Conservation (phyloP, 257 asterid species). For the Handroanthus guayacan region DNA sequence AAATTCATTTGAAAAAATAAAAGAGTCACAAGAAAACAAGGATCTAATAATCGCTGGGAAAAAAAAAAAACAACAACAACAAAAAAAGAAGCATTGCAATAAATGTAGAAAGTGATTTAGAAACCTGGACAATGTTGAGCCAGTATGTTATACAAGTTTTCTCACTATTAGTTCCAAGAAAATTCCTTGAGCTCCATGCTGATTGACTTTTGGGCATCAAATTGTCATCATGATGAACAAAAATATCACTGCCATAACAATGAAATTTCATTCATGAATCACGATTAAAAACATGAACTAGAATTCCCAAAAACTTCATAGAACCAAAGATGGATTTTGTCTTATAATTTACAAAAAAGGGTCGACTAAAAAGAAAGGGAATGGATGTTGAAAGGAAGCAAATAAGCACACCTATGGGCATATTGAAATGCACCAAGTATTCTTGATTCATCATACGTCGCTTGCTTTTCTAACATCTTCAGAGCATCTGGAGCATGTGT, state of each 20-base stretch:
- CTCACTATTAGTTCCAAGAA: constrained; percentile 59
- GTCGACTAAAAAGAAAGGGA: not conserved
- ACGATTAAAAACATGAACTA: too few species aligned
- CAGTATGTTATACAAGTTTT: constrained; percentile 74
- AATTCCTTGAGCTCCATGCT: constrained; percentile 87
- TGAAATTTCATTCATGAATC: too few species aligned
- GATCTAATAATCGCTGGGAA: too few species aligned
- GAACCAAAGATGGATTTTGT: too few species aligned
- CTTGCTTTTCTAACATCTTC: constrained; percentile 60
- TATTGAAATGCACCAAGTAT: constrained; percentile 80
- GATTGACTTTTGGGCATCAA: constrained; percentile 74
- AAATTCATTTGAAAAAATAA: too few species aligned
- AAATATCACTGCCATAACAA: constrained; percentile 64
- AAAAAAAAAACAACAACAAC: not conserved
- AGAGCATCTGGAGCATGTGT: constrained; percentile 76
- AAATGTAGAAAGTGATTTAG: not conserved
- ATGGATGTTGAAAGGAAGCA: too few species aligned
- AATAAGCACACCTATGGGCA: constrained; percentile 53
- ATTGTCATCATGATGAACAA: constrained; percentile 67
- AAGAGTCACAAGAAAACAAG: too few species aligned
- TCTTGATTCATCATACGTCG: constrained; percentile 61
- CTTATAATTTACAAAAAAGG: not conserved
- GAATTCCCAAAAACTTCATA: too few species aligned
- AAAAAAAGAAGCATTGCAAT: too few species aligned
- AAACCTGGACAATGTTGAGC: constrained; percentile 80